Evolutionary conservation across 164 flowering plant species (phyloP).

Genomic region (Piper betle): DNA sequence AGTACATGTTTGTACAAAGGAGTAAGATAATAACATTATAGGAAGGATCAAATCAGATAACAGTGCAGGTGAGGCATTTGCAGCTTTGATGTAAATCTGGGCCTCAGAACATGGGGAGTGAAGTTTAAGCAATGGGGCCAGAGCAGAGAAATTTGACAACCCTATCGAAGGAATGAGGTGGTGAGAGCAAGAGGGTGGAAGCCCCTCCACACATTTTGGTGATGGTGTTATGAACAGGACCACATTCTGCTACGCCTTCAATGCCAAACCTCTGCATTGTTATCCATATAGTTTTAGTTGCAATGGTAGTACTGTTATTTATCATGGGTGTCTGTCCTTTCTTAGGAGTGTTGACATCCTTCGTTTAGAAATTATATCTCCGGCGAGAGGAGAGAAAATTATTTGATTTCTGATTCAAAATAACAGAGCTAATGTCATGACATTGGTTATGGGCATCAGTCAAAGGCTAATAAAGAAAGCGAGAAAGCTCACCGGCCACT

Average conservation of each 20-base stretch:
- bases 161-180: neutral
- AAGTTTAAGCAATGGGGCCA: neutral
- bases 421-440: neutral
- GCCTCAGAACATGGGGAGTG: conserved; percentile 2
- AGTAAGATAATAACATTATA: neutral
- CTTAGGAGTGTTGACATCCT: too few relatives aligned
- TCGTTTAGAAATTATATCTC: too few relatives aligned
- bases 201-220: conserved; percentile 1
- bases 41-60: neutral
- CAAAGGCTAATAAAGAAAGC: conserved; percentile 2
- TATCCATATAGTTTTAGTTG: neutral
- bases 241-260: neutral
- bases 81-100: neutral
- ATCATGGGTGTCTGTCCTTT: too few relatives aligned
- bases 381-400: too few relatives aligned
- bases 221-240: conserved; percentile 1
- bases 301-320: neutral
- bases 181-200: neutral
- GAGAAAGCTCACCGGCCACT: conserved; percentile 4
- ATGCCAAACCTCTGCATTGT: neutral
- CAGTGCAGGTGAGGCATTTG: neutral
- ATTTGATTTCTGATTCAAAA: too few relatives aligned
- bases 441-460: neutral
- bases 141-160: conserved; percentile 1
- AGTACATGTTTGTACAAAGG: neutral